These are phyloP conservation scores for Ceratocystis albifundus DNA, from an alignment of 2,329 filamentous ascomycete genomes.

Conservation along the genomic window DNA sequence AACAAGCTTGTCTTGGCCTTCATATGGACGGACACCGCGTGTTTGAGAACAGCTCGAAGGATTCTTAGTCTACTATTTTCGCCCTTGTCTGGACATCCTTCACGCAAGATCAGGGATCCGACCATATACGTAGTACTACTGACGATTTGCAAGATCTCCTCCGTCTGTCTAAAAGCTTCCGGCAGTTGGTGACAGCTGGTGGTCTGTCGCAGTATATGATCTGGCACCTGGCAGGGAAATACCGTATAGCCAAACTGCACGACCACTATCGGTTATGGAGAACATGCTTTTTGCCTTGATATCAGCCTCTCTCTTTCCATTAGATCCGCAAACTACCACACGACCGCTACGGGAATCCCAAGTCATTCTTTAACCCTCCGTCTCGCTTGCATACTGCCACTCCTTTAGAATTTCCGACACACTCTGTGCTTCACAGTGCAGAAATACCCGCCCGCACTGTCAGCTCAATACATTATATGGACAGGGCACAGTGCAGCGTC, in stretches of 20 bases:
- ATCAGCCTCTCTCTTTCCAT: not conserved
- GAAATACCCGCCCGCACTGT: not conserved
- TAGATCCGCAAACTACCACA: conserved; percentile 2
- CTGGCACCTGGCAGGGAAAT: no score
- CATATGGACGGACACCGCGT: not conserved
- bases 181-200: not conserved
- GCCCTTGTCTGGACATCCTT: conserved; percentile 2
- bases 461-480: not conserved
- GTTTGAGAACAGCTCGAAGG: conserved; percentile 7
- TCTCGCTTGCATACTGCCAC: not conserved
- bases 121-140: no score
- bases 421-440: not conserved
- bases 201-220: no score
- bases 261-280: not conserved
- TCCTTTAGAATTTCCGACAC: not conserved
- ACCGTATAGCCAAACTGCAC: no score
- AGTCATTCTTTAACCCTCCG: not conserved
- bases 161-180: not conserved
- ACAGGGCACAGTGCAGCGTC: not conserved
- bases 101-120: not conserved
- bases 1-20: not conserved
- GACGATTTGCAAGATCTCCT: not conserved
- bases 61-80: conserved; percentile 7
- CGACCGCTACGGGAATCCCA: not conserved
- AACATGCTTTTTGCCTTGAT: not conserved